Evolutionary conservation across 2,329 filamentous ascomycete species (phyloP).

Genomic region (Coniochaeta sp.): DNA sequence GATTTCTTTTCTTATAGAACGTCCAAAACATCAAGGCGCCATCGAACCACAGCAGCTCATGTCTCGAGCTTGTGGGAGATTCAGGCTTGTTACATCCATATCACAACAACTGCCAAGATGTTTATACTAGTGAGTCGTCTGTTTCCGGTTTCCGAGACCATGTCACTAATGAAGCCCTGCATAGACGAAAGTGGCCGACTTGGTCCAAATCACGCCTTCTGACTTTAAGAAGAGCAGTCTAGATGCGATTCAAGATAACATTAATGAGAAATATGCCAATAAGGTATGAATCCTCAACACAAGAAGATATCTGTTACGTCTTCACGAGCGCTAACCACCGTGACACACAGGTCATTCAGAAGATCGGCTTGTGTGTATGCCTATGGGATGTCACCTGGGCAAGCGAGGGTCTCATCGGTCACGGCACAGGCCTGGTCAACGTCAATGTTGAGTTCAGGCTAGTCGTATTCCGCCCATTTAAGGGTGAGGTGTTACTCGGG

Average conservation of each 20-base stretch:
- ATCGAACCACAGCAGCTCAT: neutral
- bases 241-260: conserved; percentile 88
- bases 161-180: neutral
- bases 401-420: conserved; percentile 88
- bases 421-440: conserved; percentile 86
- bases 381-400: conserved; percentile 86
- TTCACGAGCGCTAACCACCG: neutral
- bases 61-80: neutral
- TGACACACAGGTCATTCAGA: conserved; percentile 68
- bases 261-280: conserved; percentile 95
- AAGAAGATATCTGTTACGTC: neutral
- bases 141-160: neutral
- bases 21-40: no score
- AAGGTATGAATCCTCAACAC: conserved; percentile 45
- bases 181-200: conserved; percentile 87
- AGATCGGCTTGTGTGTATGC: conserved; percentile 87
- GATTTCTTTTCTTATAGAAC: no score
- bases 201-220: conserved; percentile 85
- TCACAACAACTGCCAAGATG: conserved; percentile 25
- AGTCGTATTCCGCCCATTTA: conserved; percentile 92
- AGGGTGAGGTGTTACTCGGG: conserved; percentile 83
- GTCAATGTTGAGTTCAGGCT: conserved; percentile 94
- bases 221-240: conserved; percentile 80
- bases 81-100: neutral
- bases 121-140: conserved; percentile 41